Percentiles rank a stretch among this genome's conserved stretches.
These are phyloP conservation scores for Penicillium roqueforti DNA, from an alignment of 495 filamentous ascomycete species.

Conservation along the genomic window DNA sequence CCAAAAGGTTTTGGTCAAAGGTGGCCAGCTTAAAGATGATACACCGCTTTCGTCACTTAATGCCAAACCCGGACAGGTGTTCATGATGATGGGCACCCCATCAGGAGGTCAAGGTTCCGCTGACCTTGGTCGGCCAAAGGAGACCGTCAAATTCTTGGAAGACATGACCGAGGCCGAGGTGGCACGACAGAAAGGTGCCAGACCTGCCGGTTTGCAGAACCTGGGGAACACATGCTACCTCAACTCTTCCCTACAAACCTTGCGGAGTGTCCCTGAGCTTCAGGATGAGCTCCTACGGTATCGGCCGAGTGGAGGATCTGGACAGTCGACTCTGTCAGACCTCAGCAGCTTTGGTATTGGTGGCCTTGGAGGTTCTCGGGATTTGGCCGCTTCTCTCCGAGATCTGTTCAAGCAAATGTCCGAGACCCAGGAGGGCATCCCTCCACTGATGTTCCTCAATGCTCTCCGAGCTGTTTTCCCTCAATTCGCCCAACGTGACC, in stretches of 20 bases:
- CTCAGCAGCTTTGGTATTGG: slow-evolving; percentile 58
- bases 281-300: slow-evolving; percentile 76
- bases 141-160: slow-evolving; percentile 83
- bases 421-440: slow-evolving; percentile 82
- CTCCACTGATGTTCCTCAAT: slow-evolving; percentile 79
- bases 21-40: slow-evolving; percentile 93
- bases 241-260: slow-evolving; percentile 89
- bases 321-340: slow-evolving; percentile 39
- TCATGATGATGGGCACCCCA: slow-evolving; percentile 98
- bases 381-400: slow-evolving; percentile 75
- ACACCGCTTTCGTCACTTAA: slow-evolving; percentile 76
- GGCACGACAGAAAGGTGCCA: slow-evolving; percentile 76
- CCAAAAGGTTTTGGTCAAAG: slow-evolving; percentile 93
- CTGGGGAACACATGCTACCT: slow-evolving; percentile 97
- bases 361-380: slow-evolving; percentile 56
- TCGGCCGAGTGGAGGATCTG: slow-evolving; percentile 37
- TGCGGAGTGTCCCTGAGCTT: slow-evolving; percentile 86
- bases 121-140: slow-evolving; percentile 67
- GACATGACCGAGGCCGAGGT: slow-evolving; percentile 97
- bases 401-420: slow-evolving; percentile 93
- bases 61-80: slow-evolving; percentile 77
- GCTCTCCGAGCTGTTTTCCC: slow-evolving; percentile 77
- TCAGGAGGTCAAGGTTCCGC: slow-evolving; percentile 53
- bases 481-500: slow-evolving; percentile 87
- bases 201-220: slow-evolving; percentile 85